Conservation (phyloP, 306 rosid species). For the Urtica urens region DNA sequence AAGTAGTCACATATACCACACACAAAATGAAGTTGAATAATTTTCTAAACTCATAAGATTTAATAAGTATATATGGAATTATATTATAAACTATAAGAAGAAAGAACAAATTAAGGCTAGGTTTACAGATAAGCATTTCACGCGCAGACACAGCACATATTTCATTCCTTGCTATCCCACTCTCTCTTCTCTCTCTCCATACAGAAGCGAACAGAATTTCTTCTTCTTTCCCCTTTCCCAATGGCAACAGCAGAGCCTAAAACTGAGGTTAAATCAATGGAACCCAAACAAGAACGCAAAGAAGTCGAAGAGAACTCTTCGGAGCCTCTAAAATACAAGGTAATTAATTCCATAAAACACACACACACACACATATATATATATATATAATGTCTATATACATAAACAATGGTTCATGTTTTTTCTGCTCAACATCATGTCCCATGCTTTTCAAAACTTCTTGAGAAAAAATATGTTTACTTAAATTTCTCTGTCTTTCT, state of each 20-base stretch:
- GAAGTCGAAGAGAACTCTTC: constrained; percentile 21
- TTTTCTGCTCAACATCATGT: neutral
- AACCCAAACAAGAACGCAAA: constrained; percentile 20
- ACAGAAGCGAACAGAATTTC: constrained; percentile 9
- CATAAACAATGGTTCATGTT: neutral
- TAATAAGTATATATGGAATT: too few species aligned
- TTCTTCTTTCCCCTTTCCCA: constrained; percentile 11
- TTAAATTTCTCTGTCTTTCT: constrained; percentile 1
- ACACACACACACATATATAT: neutral
- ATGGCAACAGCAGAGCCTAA: constrained; percentile 40
- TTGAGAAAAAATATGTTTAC: neutral
- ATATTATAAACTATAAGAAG: too few species aligned
- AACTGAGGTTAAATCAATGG: constrained; percentile 13
- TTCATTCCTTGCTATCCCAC: constrained; percentile 3
- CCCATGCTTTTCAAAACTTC: neutral
- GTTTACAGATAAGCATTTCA: constrained; percentile 17
- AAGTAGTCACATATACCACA: too few species aligned
- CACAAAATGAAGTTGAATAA: too few species aligned
- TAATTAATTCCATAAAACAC: neutral
- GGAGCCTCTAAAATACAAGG: constrained; percentile 58
- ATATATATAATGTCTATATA: neutral
- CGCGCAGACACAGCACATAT: constrained; percentile 6
- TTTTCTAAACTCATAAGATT: too few species aligned
- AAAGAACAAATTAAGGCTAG: too few species aligned
- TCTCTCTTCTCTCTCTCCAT: constrained; percentile 5